Conservation (phyloP, 495 filamentous ascomycete species). For the Geoglossum glabrum region DNA sequence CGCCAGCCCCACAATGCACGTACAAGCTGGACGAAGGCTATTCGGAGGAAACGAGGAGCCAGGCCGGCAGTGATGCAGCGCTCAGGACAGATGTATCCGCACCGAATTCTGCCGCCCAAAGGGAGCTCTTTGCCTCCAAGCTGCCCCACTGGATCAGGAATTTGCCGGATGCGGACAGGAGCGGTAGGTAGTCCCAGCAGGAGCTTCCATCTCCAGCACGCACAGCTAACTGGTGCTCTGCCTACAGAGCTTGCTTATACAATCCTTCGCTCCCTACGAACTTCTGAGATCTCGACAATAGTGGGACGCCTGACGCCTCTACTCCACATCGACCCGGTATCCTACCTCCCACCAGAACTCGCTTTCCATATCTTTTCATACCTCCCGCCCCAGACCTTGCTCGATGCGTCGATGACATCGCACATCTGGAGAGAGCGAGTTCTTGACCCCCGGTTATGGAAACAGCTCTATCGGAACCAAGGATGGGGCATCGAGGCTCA, state of each 20-base stretch:
- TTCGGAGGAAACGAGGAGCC: conserved; percentile 8
- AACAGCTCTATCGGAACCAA: conserved; percentile 54
- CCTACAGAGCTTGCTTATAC: conserved; percentile 36
- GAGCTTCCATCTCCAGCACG: not conserved
- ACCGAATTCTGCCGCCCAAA: not conserved
- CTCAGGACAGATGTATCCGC: not conserved
- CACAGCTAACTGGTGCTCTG: not conserved
- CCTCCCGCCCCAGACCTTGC: conserved; percentile 52
- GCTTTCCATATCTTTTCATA: conserved; percentile 75
- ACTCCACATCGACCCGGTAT: conserved; percentile 79
- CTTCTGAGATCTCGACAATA: conserved; percentile 53
- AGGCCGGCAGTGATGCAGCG: conserved; percentile 5
- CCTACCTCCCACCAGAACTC: conserved; percentile 69
- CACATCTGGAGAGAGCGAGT: conserved; percentile 64
- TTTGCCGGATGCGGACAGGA: conserved; percentile 32
- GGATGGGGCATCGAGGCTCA: conserved; percentile 58
- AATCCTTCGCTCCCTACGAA: conserved; percentile 52
- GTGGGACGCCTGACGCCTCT: conserved; percentile 56
- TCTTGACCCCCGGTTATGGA: conserved; percentile 74
- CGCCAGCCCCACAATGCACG: not conserved
- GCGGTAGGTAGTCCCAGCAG: conserved; percentile 23
- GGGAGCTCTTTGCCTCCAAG: not conserved
- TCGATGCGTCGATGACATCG: conserved; percentile 59
- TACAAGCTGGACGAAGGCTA: conserved; percentile 8
- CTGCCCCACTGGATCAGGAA: conserved; percentile 32